These are phyloP conservation scores for Naganishia friedmannii DNA, from an alignment of 768 basidiomycete genomes.

Conservation along the genomic window DNA sequence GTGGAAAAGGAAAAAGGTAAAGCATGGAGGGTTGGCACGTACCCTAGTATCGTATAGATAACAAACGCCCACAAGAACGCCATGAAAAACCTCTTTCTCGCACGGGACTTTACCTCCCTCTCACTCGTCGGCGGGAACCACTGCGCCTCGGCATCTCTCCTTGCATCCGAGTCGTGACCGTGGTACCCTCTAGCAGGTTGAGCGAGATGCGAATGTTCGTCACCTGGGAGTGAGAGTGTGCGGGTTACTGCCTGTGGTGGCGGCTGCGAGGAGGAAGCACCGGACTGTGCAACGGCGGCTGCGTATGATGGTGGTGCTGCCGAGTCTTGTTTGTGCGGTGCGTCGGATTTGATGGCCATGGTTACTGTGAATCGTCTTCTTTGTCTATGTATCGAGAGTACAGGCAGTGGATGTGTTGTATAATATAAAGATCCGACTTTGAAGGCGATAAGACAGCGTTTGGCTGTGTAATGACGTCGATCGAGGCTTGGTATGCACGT, in stretches of 20 bases:
- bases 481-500: not conserved
- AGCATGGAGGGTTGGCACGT: not conserved
- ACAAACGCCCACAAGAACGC: constrained; percentile 25
- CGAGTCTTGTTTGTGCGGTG: constrained; percentile 4
- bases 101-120: constrained; percentile 14
- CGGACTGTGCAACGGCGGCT: not conserved
- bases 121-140: constrained; percentile 23
- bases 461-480: not conserved
- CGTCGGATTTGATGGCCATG: constrained; percentile 14
- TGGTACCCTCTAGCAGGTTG: not conserved
- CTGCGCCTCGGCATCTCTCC: constrained; percentile 1
- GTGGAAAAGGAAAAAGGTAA: not conserved
- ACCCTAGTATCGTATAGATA: constrained; percentile 20
- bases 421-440: too few species aligned
- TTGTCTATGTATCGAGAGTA: too few species aligned
- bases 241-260: not conserved
- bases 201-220: constrained; percentile 4
- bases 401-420: too few species aligned
- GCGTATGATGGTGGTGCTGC: constrained; percentile 18
- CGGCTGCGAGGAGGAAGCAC: constrained; percentile 2
- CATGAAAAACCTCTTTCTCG: constrained; percentile 28
- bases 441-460: too few species aligned
- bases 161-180: not conserved
- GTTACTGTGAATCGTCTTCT: not conserved
- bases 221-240: constrained; percentile 10